phyloP scores from a whole-genome alignment of 2,329 filamentous ascomycete species.

The Apiospora marii region DNA sequence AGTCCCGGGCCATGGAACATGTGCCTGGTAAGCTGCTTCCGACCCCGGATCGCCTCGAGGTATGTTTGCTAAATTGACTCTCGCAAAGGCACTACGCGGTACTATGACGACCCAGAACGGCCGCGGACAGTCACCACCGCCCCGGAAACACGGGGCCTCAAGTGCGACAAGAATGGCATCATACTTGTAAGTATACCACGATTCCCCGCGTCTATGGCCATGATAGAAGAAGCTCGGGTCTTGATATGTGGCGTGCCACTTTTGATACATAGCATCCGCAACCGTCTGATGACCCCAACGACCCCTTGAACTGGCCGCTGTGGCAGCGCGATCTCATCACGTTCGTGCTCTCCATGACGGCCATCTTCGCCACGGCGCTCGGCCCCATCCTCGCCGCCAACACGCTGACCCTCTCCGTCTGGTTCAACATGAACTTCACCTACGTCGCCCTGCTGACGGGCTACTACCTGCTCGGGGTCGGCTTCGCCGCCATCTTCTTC shows the following conservation, averaged over 20 bases:
- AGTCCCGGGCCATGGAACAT: constrained; percentile 69
- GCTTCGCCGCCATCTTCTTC: constrained; percentile 82
- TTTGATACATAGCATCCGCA: constrained; percentile 67
- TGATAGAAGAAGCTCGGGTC: constrained; percentile 1
- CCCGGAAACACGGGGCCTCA: constrained; percentile 60
- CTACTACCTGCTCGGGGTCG: constrained; percentile 85
- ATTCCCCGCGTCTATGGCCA: background rate
- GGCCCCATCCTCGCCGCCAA: constrained; percentile 89
- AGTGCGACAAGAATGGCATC: constrained; percentile 77
- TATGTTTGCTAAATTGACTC: background rate
- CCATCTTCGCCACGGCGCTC: constrained; percentile 84
- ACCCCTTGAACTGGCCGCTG: constrained; percentile 85
- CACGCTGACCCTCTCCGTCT: constrained; percentile 77
- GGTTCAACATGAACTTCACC: constrained; percentile 73
- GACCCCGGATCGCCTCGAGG: background rate
- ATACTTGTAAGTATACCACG: constrained; percentile 68
- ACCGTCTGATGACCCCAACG: constrained; percentile 89
- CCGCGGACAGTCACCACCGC: constrained; percentile 51
- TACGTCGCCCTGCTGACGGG: constrained; percentile 83
- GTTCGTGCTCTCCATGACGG: constrained; percentile 77
- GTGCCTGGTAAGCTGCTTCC: constrained; percentile 71
- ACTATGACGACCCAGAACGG: constrained; percentile 66
- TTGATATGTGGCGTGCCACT: background rate
- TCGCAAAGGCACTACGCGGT: constrained; percentile 64
- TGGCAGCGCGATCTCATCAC: constrained; percentile 87